phyloP scores from a whole-genome alignment of 2,329 filamentous ascomycete species.

The Achaetomium macrosporum region DNA sequence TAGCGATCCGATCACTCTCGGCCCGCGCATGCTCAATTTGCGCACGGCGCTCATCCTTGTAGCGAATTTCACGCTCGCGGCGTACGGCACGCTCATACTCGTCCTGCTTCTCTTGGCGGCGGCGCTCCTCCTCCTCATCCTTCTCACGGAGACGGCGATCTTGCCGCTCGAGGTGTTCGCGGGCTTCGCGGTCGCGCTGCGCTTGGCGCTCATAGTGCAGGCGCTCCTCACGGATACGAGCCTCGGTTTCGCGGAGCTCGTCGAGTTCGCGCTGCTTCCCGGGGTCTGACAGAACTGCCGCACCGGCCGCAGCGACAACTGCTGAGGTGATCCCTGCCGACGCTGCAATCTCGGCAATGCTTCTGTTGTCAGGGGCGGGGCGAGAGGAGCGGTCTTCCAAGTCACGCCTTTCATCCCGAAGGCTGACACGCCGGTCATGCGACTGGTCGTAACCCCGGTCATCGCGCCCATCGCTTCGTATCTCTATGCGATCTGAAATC shows the following conservation, averaged over 20 bases:
- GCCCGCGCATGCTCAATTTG: slow-evolving; percentile 15
- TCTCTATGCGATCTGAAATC: background rate
- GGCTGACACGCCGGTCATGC: slow-evolving; percentile 1
- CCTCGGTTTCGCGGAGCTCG: slow-evolving; percentile 15
- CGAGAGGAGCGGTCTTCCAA: slow-evolving; percentile 26
- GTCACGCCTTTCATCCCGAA: slow-evolving; percentile 29
- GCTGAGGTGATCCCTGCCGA: slow-evolving; percentile 42
- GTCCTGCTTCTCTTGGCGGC: slow-evolving; percentile 25
- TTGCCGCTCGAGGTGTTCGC: slow-evolving; percentile 21
- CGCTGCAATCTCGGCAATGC: slow-evolving; percentile 40
- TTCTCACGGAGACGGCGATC: slow-evolving; percentile 21
- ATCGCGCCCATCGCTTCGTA: background rate
- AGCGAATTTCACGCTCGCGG: slow-evolving; percentile 20
- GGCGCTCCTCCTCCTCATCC: slow-evolving; percentile 17
- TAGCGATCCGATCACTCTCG: slow-evolving; percentile 8
- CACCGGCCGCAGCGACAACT: slow-evolving; percentile 32
- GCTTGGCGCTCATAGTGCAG: slow-evolving; percentile 22
- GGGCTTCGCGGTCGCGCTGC: slow-evolving; percentile 22
- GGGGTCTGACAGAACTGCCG: slow-evolving; percentile 27
- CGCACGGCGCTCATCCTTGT: slow-evolving; percentile 24
- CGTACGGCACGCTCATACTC: slow-evolving; percentile 25
- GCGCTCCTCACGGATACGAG: slow-evolving; percentile 15
- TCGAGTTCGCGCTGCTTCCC: slow-evolving; percentile 26
- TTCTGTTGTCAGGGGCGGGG: slow-evolving; percentile 34
- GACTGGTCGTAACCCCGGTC: background rate